These are phyloP conservation scores for Lepidium didymum DNA, from an alignment of 345 rosid genomes.

Conservation along the genomic window DNA sequence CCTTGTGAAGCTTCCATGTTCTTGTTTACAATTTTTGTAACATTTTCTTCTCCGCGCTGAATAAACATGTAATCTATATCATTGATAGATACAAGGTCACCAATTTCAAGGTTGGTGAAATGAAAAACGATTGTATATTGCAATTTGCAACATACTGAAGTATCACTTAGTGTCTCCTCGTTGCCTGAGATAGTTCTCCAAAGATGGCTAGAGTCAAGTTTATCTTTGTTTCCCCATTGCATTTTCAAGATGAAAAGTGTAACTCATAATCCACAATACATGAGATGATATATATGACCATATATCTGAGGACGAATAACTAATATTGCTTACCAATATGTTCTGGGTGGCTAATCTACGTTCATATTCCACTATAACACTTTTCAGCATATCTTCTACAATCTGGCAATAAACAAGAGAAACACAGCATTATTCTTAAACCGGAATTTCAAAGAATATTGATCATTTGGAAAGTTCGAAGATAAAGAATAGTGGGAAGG, in stretches of 20 bases:
- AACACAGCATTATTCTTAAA: neutral
- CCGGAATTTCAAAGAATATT: neutral
- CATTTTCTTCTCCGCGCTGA: conserved; percentile 34
- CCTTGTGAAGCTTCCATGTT: conserved; percentile 8
- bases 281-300: neutral
- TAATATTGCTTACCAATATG: conserved; percentile 44
- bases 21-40: conserved; percentile 4
- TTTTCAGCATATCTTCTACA: conserved; percentile 75
- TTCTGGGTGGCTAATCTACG: conserved; percentile 51
- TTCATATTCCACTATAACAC: conserved; percentile 75
- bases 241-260: neutral
- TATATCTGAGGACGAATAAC: neutral
- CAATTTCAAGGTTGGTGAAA: neutral
- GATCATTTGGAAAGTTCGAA: neutral
- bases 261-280: neutral
- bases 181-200: conserved; percentile 1
- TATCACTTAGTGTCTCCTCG: conserved; percentile 10
- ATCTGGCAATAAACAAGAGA: conserved; percentile 37
- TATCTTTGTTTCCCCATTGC: neutral
- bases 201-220: conserved; percentile 1
- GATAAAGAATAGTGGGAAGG: neutral
- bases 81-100: neutral
- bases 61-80: neutral
- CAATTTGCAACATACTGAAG: neutral
- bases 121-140: neutral